Base-by-base conservation (phyloP, 768 basidiomycete species). In the Lactarius hengduanensis region DNA sequence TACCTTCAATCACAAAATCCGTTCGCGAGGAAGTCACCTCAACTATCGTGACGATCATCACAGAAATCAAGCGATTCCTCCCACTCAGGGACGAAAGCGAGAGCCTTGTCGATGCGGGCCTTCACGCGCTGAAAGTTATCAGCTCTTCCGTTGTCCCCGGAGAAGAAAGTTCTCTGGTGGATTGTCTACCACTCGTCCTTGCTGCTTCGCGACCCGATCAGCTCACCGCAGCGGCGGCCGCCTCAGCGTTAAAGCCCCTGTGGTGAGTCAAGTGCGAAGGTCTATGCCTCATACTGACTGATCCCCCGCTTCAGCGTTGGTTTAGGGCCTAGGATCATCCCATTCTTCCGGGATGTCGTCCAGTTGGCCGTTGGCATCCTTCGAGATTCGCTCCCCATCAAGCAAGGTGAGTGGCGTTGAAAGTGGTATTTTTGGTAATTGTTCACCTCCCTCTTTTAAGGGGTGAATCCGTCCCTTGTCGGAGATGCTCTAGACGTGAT, bases 281-380 rank as follows among this genome's bases (percentile, higher is more conserved):
- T 55, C 61, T 45, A 71, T 53, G 73, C 61, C 38, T 40, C 43
- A 63, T 45, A 38, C 43, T 64, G 34, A 63, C 36, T 59, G 26
- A 59, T 38, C 1, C 4, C 2, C 28, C 22, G 55, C 41, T 55
- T 18, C 71, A 96, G 94, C 22, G 74, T 80, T 22, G 86, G 88
- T 56, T 83, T 98, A 26, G 94, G 92, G 0, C 93, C 96, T 13
- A 88, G 96, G 0, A 81, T 94, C 59, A 94, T 99, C 59, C 94
- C 96, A 5, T 83, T 86, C 76, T 89, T 97, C 77, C 85, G 85
- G 61, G 82, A 86, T 16, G 84, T 96, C 56, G 82, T 91, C 18
- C 76, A 84, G 5, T 81, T 86, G 61, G 85, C 85, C 65, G 77
- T 86, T 40, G 63, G 74, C 26, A 73, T 85, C 34, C 77, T 88